Base-by-base conservation (phyloP, 2,329 filamentous ascomycete species). In the Trichoderma harzianum region DNA sequence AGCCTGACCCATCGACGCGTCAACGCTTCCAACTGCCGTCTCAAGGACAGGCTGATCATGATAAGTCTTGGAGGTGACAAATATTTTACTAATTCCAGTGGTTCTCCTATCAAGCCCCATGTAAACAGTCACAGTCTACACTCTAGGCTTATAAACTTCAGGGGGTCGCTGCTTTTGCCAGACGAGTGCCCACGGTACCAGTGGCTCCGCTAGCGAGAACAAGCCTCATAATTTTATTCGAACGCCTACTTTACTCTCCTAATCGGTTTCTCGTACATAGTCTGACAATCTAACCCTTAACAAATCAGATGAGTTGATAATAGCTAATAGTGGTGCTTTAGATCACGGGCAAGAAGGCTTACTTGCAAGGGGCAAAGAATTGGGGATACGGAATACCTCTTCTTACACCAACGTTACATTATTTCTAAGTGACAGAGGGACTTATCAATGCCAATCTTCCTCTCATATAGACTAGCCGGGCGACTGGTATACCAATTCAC, bases 21-120 rank as follows among this genome's bases (percentile, higher is more conserved):
- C 5, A 51, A 51, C n/a, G 43, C 43, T 21, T 51, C n/a, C 43
- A 51, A 21, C 43, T 51, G n/a, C n/a, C 4, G 43, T 11, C 18
- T 51, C n/a, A 12, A 21, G 10, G 0, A 10, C 0, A 51, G n/a
- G n/a, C 1, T 51, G 0, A 2, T 51, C 43, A 21, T 51, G 10
- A 51, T 6, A 6, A 51, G 10, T 21, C 43, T 51, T 21, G 1
- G 5, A 21, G n/a, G 43, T 51, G 43, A 51, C n/a, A 21, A 51
- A 12, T 21, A 8, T 11, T 12, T 51, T 47, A 47, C 10, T 21
- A 21, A 51, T 51, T 51, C 5, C 0, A 5, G 4, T 51, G n/a
- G 4, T 21, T 10, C 1, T 21, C 4, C 6, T 3, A 47, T 11
- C 0, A 11, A 12, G 1, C 21, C 0, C 18, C n/a, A 21, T 21